Conservation (phyloP, 1,284 basidiomycete genomes). For the Irpex rosettiformis region DNA sequence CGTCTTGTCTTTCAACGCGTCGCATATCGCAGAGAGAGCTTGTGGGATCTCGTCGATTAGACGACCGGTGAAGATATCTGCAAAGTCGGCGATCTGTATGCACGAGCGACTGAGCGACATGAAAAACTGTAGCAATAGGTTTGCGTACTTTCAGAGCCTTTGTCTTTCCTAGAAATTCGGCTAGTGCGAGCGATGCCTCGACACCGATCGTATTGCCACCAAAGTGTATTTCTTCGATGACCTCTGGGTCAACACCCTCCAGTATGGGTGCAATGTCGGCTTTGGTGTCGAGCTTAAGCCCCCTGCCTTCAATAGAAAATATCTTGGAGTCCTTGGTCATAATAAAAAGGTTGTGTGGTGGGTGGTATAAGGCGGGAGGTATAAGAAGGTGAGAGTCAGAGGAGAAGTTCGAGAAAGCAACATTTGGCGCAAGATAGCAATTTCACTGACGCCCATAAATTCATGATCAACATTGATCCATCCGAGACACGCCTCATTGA, state of each 20-base stretch:
- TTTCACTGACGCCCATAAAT: slow-evolving; percentile 4
- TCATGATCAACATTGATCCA: neutral
- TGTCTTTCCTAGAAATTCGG: slow-evolving; percentile 74
- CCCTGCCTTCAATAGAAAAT: slow-evolving; percentile 68
- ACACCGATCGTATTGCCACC: slow-evolving; percentile 97
- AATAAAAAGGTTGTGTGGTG: neutral
- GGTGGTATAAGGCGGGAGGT: slow-evolving; percentile 5
- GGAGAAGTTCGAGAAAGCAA: neutral
- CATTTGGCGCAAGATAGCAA: neutral
- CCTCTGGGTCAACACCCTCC: slow-evolving; percentile 58
- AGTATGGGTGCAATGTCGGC: slow-evolving; percentile 82
- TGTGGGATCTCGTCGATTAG: slow-evolving; percentile 94
- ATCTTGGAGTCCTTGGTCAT: slow-evolving; percentile 23
- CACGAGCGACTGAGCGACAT: slow-evolving; percentile 4
- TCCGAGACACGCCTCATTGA: no score
- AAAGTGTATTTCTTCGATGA: slow-evolving; percentile 87
- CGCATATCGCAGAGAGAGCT: slow-evolving; percentile 86
- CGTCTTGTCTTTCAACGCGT: slow-evolving; percentile 78
- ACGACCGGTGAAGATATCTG: slow-evolving; percentile 97
- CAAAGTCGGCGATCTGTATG: slow-evolving; percentile 86
- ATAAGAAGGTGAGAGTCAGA: neutral
- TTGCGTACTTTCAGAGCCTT: slow-evolving; percentile 59
- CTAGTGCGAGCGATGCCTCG: slow-evolving; percentile 86
- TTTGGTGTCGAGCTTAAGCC: slow-evolving; percentile 80
- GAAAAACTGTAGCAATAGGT: neutral